A percentile compares a stretch with the other conserved stretches of the same genome.
Evolutionary conservation across 805 yeast genomes (phyloP).

Genomic region (Saccharomycopsis lassenensis): DNA sequence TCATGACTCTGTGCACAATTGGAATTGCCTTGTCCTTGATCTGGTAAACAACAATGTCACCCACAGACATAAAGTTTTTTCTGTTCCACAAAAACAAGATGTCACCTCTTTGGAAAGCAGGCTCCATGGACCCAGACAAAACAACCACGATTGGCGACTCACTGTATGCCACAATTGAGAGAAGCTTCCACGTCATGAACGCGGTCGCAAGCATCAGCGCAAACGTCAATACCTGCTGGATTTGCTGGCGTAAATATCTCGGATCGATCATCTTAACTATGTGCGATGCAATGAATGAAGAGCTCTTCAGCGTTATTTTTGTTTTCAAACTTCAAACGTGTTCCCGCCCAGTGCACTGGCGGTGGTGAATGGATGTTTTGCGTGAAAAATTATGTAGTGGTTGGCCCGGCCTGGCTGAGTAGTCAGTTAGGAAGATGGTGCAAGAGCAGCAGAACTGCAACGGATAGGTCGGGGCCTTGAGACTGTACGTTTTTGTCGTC

Average conservation of each 20-base stretch:
- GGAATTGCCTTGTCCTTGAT: constrained; percentile 72
- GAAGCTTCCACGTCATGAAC: constrained; percentile 81
- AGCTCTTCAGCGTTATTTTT: no score
- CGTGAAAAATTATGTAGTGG: no score
- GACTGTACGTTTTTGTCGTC: no score
- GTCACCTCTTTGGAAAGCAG: constrained; percentile 98
- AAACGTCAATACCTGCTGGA: constrained; percentile 38
- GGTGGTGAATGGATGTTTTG: no score
- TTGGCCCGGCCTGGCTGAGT: no score
- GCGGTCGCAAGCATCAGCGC: constrained; percentile 80
- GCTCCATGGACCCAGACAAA: constrained; percentile 97
- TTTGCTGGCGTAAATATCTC: constrained; percentile 18
- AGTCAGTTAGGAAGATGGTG: no score
- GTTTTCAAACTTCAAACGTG: no score
- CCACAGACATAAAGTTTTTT: constrained; percentile 53
- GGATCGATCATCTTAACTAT: constrained; percentile 15
- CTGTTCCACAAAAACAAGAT: constrained; percentile 87
- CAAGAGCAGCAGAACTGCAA: no score
- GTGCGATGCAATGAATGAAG: no score
- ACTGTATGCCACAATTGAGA: constrained; percentile 66
- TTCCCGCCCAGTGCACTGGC: no score
- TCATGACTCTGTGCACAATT: constrained; percentile 89
- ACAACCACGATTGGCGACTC: constrained; percentile 95
- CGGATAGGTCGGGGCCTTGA: no score
- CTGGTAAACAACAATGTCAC: constrained; percentile 92